phyloP scores from a whole-genome alignment of 1,284 basidiomycete species.

The Tremellales sp. region DNA sequence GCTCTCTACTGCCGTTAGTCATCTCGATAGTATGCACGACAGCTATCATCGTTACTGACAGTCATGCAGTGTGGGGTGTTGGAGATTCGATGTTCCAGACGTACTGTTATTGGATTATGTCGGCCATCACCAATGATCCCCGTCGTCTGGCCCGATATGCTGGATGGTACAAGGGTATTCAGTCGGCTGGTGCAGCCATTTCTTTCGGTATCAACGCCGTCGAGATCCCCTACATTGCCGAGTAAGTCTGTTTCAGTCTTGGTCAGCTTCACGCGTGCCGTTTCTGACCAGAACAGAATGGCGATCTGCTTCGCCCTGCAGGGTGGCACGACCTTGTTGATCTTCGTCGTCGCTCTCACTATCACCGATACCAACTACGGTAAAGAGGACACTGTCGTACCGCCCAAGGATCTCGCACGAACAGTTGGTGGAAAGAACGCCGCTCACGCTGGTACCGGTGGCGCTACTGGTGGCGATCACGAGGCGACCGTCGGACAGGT shows the following conservation, averaged over 20 bases:
- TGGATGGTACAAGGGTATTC: background rate
- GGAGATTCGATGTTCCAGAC: background rate
- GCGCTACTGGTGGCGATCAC: too few species aligned
- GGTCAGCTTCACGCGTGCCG: background rate
- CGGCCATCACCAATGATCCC: background rate
- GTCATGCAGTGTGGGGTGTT: background rate
- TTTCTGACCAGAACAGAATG: background rate
- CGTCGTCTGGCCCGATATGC: background rate
- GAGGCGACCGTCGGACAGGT: too few species aligned
- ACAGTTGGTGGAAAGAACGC: too few species aligned
- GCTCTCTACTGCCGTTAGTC: background rate
- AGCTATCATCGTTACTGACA: background rate
- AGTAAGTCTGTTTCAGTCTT: background rate
- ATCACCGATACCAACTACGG: background rate
- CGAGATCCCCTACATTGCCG: background rate
- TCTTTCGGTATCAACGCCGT: background rate
- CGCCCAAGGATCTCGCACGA: background rate
- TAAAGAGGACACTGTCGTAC: background rate
- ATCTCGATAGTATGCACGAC: background rate
- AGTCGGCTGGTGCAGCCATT: background rate
- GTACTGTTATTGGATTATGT: background rate
- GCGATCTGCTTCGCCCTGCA: background rate
- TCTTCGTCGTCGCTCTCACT: background rate
- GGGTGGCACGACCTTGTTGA: background rate
- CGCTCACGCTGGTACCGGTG: too few species aligned